Conservation (phyloP, 305 asterid species). For the Fraxinus albicans region DNA sequence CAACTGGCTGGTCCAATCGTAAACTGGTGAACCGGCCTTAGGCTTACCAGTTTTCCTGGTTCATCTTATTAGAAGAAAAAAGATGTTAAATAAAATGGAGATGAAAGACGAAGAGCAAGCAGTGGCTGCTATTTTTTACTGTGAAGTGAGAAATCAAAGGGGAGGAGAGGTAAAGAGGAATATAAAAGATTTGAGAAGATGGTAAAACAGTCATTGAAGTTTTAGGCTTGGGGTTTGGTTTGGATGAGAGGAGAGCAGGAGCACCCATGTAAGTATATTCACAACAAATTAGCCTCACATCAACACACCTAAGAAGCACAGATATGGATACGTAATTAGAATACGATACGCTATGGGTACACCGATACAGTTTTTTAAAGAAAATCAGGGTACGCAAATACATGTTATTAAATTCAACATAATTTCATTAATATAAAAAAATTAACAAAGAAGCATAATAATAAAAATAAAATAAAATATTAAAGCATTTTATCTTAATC, state of each 20-base stretch:
- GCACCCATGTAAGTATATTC: no score
- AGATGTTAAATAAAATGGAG: background rate
- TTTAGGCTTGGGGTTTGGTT: background rate
- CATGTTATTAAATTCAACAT: no score
- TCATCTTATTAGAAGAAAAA: background rate
- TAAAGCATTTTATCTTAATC: no score
- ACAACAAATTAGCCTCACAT: no score
- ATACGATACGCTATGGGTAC: no score
- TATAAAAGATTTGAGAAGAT: background rate
- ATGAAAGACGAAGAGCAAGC: background rate
- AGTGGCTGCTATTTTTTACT: background rate
- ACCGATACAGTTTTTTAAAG: no score
- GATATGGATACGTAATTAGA: no score
- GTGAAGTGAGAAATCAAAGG: background rate
- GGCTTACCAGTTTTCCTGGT: background rate
- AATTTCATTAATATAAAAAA: no score
- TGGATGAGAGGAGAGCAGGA: background rate
- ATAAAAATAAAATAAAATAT: no score
- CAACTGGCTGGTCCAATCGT: background rate
- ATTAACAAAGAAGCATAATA: no score
- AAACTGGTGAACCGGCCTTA: background rate
- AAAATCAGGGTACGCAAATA: no score
- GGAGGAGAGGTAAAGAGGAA: background rate
- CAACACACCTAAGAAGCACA: no score
- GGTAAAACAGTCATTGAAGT: background rate